phyloP scores from a whole-genome alignment of 192 early-diverging fungal genomes.

The Umbelopsis sp. region DNA sequence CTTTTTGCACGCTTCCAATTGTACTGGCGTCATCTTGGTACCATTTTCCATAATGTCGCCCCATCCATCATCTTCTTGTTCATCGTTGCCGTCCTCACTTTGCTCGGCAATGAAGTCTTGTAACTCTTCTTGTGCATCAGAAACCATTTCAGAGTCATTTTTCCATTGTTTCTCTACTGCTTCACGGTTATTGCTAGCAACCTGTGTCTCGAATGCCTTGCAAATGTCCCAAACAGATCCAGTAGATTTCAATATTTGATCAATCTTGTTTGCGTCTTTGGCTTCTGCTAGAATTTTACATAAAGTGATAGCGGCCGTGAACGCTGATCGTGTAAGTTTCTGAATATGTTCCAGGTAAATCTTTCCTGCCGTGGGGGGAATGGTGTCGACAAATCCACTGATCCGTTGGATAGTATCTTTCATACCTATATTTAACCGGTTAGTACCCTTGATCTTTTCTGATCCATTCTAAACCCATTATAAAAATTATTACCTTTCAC shows the following conservation, averaged over 20 bases:
- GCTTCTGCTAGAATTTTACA: slow-evolving; percentile 22
- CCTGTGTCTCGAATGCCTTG: background rate
- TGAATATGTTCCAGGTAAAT: slow-evolving; percentile 8
- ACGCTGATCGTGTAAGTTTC: background rate
- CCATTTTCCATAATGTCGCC: slow-evolving; percentile 20
- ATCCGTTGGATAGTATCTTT: slow-evolving; percentile 27
- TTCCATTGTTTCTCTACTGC: slow-evolving; percentile 27
- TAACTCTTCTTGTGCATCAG: slow-evolving; percentile 29
- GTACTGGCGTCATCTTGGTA: slow-evolving; percentile 16
- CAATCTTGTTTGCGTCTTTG: slow-evolving; percentile 15
- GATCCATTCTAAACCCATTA: background rate
- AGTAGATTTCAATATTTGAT: slow-evolving; percentile 31
- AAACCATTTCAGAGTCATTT: slow-evolving; percentile 6
- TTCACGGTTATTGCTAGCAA: slow-evolving; percentile 23
- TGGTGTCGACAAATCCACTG: slow-evolving; percentile 32
- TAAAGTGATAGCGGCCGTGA: slow-evolving; percentile 21
- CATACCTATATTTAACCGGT: slow-evolving; percentile 11
- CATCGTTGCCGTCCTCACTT: slow-evolving; percentile 16
- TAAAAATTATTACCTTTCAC: slow-evolving; percentile 20
- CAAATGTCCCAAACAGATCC: slow-evolving; percentile 34
- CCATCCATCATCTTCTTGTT: slow-evolving; percentile 23
- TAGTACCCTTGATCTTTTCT: background rate
- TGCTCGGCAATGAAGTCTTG: slow-evolving; percentile 23
- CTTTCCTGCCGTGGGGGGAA: slow-evolving; percentile 8
- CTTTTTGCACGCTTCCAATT: background rate